A percentile compares a stretch with the other conserved stretches of the same genome.
phyloP scores from a whole-genome alignment of 495 filamentous ascomycete species.

The Neurospora hispaniola region DNA sequence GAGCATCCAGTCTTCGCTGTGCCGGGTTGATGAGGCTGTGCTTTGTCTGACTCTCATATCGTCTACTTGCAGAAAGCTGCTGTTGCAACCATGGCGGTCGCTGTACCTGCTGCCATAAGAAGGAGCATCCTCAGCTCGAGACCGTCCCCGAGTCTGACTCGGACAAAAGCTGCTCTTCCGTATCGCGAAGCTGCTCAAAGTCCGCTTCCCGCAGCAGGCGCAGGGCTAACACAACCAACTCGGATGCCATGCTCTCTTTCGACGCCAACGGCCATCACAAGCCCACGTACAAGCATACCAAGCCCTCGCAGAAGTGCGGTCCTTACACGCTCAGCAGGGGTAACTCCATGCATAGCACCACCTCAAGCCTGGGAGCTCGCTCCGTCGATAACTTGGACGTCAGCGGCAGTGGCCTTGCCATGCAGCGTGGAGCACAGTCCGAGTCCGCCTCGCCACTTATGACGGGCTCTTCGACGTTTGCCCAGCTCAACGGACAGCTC shows the following conservation, averaged over 20 bases:
- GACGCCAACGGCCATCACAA: conserved; percentile 93
- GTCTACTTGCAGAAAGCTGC: conserved; percentile 56
- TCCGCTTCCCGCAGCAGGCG: conserved; percentile 45
- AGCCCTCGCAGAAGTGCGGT: conserved; percentile 72
- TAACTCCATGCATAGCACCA: conserved; percentile 54
- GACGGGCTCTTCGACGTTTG: conserved; percentile 41
- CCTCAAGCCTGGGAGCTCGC: conserved; percentile 43
- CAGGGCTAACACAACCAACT: conserved; percentile 69
- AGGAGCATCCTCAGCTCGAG: conserved; percentile 64
- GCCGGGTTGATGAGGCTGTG: conserved; percentile 24
- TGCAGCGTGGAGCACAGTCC: conserved; percentile 49
- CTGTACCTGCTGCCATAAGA: conserved; percentile 89
- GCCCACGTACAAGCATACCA: conserved; percentile 80
- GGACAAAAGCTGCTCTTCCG: conserved; percentile 33
- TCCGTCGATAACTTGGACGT: conserved; percentile 54
- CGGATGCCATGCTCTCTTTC: conserved; percentile 71
- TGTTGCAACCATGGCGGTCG: conserved; percentile 86
- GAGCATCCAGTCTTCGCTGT: conserved; percentile 25
- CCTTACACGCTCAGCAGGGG: conserved; percentile 73
- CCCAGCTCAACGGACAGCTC: conserved; percentile 51
- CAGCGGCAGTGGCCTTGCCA: conserved; percentile 9
- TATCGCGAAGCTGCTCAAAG: conserved; percentile 33
- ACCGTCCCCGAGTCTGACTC: conserved; percentile 58
- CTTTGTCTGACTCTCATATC: conserved; percentile 38
- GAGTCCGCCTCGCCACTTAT: conserved; percentile 63